Evolutionary conservation across 441 rosid species (phyloP), one percentile per base, ranked within the genome.

Genomic region (Breynia disticha): DNA sequence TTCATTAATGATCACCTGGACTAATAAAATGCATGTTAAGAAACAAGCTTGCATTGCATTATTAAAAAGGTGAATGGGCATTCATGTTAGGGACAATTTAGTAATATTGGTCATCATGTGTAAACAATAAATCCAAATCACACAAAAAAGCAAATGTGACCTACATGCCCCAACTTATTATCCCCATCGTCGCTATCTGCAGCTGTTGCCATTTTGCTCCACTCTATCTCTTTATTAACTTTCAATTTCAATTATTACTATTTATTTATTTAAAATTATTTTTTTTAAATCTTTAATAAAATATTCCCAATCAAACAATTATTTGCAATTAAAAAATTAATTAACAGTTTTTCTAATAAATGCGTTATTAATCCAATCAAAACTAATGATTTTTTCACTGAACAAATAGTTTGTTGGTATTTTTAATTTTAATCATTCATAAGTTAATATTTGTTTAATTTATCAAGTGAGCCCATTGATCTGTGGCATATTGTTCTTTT

Each of bases 131-230:
- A 42, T 77, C 76, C 81, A 66, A 41, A 41, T 11, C 61, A 61
- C 69, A 60, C 55, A 67, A 54, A 59, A 69, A 71, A 35, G 73
- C 62, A 62, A 67, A 69, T 67, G 54, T 59, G 79, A 64, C 77
- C 76, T 54, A 68, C 79, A 35, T 12, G 68, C 54, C 56, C 73
- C 72, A 55, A 48, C 77, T 67, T 59, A 52, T 69, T 64, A 71
- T 74, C 67, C 50, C 62, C 69, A 54, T 67, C 67, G 73, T 71
- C 79, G 59, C 69, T 54, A 64, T 77, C 76, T 66, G 67, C 72
- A 63, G 50, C 72, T 54, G 65, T 61, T 68, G 61, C 68, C 60
- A 67, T 44, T 57, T 60, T n/a, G 19, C n/a, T 39, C 13, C 11
- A 28, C 35, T 32, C 14, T 39, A 2, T 18, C 16, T 44, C 16